Percentiles rank a stretch among this genome's conserved stretches.
Conservation (phyloP, 345 rosid genomes). For the Zanthoxylum bungeanum region DNA sequence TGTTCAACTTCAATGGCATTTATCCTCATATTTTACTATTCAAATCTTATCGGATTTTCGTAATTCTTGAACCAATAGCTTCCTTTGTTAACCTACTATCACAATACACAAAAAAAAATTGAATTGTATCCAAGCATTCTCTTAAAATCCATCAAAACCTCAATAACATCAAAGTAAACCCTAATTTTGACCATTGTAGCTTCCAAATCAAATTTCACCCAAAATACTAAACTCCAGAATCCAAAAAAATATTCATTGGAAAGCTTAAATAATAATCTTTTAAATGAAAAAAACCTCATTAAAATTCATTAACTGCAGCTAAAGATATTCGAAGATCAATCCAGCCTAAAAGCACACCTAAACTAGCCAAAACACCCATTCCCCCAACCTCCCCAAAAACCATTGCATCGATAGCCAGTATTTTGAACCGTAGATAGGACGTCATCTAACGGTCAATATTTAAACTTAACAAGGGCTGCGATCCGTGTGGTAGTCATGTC, state of each 20-base stretch:
- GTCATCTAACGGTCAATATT: slow-evolving; percentile 58
- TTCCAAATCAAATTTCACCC: slow-evolving; percentile 35
- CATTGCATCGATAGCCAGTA: slow-evolving; percentile 4
- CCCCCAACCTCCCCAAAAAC: slow-evolving; percentile 19
- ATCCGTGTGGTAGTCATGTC: slow-evolving; percentile 41
- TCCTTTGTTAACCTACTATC: slow-evolving; percentile 28
- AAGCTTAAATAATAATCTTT: slow-evolving; percentile 48
- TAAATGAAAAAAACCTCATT: slow-evolving; percentile 14
- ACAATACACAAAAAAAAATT: neutral
- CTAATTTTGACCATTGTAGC: slow-evolving; percentile 48
- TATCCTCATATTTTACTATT: neutral
- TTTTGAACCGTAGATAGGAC: slow-evolving; percentile 42
- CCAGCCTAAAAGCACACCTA: slow-evolving; percentile 72
- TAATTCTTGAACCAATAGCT: slow-evolving; percentile 18
- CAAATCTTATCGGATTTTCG: slow-evolving; percentile 25
- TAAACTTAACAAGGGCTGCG: slow-evolving; percentile 35
- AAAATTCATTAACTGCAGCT: slow-evolving; percentile 13
- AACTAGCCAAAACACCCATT: slow-evolving; percentile 17
- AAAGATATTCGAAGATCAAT: slow-evolving; percentile 32
- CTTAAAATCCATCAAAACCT: slow-evolving; percentile 16
- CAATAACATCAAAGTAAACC: slow-evolving; percentile 54
- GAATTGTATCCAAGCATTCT: slow-evolving; percentile 20
- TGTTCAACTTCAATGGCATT: slow-evolving; percentile 34
- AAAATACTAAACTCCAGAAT: neutral
- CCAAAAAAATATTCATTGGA: slow-evolving; percentile 19